Evolutionary conservation across 768 basidiomycete species (phyloP), one percentile per base, ranked within the genome.

Genomic region (Amanita pallidorosea): DNA sequence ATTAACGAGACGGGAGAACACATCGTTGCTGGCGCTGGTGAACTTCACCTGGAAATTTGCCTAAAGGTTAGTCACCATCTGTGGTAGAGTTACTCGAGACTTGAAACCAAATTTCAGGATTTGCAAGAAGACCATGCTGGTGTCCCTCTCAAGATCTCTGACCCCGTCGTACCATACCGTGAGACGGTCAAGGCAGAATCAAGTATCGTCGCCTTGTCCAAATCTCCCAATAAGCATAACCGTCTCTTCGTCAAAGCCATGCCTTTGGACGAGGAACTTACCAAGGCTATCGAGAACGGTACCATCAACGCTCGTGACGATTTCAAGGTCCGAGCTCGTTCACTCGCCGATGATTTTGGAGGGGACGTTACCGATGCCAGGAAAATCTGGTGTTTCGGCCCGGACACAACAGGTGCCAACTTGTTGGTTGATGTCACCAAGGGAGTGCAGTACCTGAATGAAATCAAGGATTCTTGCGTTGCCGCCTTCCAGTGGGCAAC

Each of bases 161-260:
- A 95, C 70, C 91, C 90, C 58, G 95, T 99, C 66, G 95, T 99
- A 59, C 88, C 86, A 46, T 98, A 97, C 74, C 80, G 92, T 68
- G 96, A 98, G 78, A 97, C 96, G 12, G 94, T 99, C 67, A 91
- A 85, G 71, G 70, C 91, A 47, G 93, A 98, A 71, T 98, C 96
- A 5, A 81, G 83, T 46, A 98, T 98, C 60, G 85, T 90, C 58
- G 96, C 96, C 25, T 77, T 99, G 35, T 98, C 96, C 53, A 99
- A 99, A 70, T 98, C 96, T 18, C 96, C 97, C 73, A 98, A 99
- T 80, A 99, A 98, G 79, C 96, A 99, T 83, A 99, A 99, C 69
- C 89, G 96, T 73, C 77, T 99, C 53, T 99, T 85, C 69, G 80
- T 84, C 58, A 93, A 93, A 77, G 96, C 96, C 34, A 57, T 83